Conservation (phyloP, 257 asterid species). For the Rubia yunnanensis region DNA sequence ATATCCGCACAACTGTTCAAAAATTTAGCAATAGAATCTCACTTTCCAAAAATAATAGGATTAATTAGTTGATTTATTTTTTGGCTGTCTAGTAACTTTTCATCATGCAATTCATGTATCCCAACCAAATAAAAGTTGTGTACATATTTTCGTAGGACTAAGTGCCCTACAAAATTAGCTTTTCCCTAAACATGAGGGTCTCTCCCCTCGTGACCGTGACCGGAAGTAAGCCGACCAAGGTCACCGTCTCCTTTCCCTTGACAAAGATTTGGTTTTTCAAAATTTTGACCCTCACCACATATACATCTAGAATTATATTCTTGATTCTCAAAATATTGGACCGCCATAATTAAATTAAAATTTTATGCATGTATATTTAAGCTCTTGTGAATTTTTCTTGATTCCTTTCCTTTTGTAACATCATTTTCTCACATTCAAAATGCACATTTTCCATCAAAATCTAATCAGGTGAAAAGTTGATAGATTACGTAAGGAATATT, state of each 20-base stretch:
- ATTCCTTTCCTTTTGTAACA: not conserved
- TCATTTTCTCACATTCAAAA: not conserved
- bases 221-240: constrained; percentile 31
- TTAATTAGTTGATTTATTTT: no score
- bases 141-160: constrained; percentile 9
- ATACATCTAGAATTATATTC: not conserved
- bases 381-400: not conserved
- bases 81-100: no score
- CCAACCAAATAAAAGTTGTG: no score
- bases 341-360: not conserved
- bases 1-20: no score
- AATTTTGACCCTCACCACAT: constrained; percentile 5
- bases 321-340: constrained; percentile 1
- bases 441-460: not conserved
- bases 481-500: not conserved
- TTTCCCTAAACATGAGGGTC: constrained; percentile 4
- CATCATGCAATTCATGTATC: no score
- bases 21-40: no score
- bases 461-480: not conserved
- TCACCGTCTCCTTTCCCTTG: constrained; percentile 25
- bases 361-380: not conserved
- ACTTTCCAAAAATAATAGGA: no score
- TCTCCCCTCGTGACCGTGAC: constrained; percentile 25
- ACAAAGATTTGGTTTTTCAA: constrained; percentile 18
- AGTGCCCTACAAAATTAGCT: constrained; percentile 11